Evolutionary conservation across 768 basidiomycete species (phyloP).

Genomic region (Suillus cothurnatus): DNA sequence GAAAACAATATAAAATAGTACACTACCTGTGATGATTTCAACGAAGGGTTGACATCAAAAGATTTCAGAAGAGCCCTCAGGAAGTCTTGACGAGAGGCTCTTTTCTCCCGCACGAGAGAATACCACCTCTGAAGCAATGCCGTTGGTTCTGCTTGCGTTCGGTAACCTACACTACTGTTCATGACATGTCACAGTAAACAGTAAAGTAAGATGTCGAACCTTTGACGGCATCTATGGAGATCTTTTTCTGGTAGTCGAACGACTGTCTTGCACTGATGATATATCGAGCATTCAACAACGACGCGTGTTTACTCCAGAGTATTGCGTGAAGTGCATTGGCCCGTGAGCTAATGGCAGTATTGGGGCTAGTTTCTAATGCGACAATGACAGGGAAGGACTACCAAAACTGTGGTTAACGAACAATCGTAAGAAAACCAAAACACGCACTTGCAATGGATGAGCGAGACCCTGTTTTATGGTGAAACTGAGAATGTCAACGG

Average conservation of each 20-base stretch:
- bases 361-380: slow-evolving; percentile 87
- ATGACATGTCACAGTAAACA: slow-evolving; percentile 1
- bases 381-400: slow-evolving; percentile 92
- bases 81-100: slow-evolving; percentile 84
- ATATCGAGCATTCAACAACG: slow-evolving; percentile 85
- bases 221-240: slow-evolving; percentile 48
- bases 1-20: neutral
- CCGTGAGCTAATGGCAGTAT: slow-evolving; percentile 59
- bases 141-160: slow-evolving; percentile 59
- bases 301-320: slow-evolving; percentile 86
- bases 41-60: slow-evolving; percentile 70
- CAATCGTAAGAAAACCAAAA: neutral
- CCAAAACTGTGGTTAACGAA: slow-evolving; percentile 8
- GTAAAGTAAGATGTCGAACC: slow-evolving; percentile 39
- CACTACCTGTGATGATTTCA: slow-evolving; percentile 59
- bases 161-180: slow-evolving; percentile 53
- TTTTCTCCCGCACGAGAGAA: slow-evolving; percentile 86
- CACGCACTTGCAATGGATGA: slow-evolving; percentile 83
- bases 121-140: slow-evolving; percentile 93
- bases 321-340: slow-evolving; percentile 81
- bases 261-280: slow-evolving; percentile 78
- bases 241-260: slow-evolving; percentile 79
- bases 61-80: slow-evolving; percentile 79
- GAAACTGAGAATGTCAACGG: slow-evolving; percentile 89
- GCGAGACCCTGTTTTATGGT: slow-evolving; percentile 95